phyloP scores from a whole-genome alignment of 2,329 filamentous ascomycete genomes.

The Plectosphaerella plurivora region DNA sequence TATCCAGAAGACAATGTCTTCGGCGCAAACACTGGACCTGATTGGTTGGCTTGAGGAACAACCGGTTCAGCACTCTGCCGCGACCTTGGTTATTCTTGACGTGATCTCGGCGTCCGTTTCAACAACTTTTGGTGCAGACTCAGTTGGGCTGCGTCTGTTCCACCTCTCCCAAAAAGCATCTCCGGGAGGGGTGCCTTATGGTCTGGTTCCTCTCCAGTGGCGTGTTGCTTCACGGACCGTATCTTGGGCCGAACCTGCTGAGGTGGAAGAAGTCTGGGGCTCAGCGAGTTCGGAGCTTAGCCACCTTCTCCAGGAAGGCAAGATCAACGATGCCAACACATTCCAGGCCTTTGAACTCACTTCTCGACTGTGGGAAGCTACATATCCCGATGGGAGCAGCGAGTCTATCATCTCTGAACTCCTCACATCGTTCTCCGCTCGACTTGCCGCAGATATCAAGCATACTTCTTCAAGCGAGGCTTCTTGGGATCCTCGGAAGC shows the following conservation, averaged over 20 bases:
- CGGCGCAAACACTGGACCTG: slow-evolving; percentile 36
- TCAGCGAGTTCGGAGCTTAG: slow-evolving; percentile 24
- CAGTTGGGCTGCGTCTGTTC: slow-evolving; percentile 31
- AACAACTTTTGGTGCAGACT: slow-evolving; percentile 35
- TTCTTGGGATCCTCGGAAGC: not conserved
- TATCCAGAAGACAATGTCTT: slow-evolving; percentile 39
- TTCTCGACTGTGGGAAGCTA: slow-evolving; percentile 30
- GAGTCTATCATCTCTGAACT: slow-evolving; percentile 23
- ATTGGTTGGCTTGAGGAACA: slow-evolving; percentile 36
- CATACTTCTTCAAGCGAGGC: not conserved
- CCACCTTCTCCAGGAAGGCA: slow-evolving; percentile 25
- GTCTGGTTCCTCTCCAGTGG: slow-evolving; percentile 33
- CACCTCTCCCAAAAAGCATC: slow-evolving; percentile 23
- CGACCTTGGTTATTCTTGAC: slow-evolving; percentile 37
- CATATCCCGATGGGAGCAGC: slow-evolving; percentile 28
- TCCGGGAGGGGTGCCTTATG: slow-evolving; percentile 18
- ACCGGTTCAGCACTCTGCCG: slow-evolving; percentile 16
- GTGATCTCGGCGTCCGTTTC: slow-evolving; percentile 35
- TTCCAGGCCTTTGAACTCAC: slow-evolving; percentile 37
- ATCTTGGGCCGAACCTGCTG: slow-evolving; percentile 25
- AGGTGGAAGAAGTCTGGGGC: slow-evolving; percentile 26
- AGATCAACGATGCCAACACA: slow-evolving; percentile 27
- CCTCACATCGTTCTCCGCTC: slow-evolving; percentile 25
- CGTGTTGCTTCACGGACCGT: slow-evolving; percentile 29
- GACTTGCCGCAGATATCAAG: slow-evolving; percentile 20